phyloP scores from a whole-genome alignment of 1,139 yeast species.

The Nakaseomyces uthaithaninus region DNA sequence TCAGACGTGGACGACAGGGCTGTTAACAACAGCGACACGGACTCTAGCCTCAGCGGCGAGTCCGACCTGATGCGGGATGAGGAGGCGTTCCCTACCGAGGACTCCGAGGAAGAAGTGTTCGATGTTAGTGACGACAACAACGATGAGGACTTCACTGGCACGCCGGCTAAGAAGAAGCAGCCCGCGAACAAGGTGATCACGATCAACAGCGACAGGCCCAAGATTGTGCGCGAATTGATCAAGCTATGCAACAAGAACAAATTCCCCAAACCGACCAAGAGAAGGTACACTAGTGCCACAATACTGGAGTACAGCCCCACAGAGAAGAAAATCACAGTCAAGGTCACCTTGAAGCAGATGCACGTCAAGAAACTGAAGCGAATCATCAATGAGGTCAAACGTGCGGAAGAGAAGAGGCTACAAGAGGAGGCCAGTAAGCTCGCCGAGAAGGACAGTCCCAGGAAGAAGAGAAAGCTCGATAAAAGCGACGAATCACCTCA shows the following conservation, averaged over 20 bases:
- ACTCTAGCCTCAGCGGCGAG: conserved; percentile 11
- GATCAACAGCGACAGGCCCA: conserved; percentile 24
- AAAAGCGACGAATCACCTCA: conserved; percentile 8
- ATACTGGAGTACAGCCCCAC: conserved; percentile 23
- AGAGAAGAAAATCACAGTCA: conserved; percentile 18
- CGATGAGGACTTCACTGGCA: conserved; percentile 24
- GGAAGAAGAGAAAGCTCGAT: conserved; percentile 10
- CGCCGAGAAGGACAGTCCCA: conserved; percentile 6
- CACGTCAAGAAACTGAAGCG: conserved; percentile 29
- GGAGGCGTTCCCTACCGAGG: conserved; percentile 12
- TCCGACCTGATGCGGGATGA: conserved; percentile 10
- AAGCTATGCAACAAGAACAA: conserved; percentile 28
- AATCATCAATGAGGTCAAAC: conserved; percentile 23
- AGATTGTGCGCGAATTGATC: conserved; percentile 26
- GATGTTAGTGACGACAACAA: conserved; percentile 20
- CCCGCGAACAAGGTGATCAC: conserved; percentile 13
- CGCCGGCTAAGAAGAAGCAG: conserved; percentile 13
- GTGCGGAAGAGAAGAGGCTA: conserved; percentile 19
- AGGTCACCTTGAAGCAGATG: conserved; percentile 30
- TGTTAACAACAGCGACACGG: conserved; percentile 13
- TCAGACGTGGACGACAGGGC: conserved; percentile 15
- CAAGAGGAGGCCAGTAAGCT: conserved; percentile 14
- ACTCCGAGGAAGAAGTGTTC: conserved; percentile 14
- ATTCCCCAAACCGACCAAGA: conserved; percentile 27
- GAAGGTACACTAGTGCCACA: conserved; percentile 29